phyloP scores from a whole-genome alignment of 768 basidiomycete genomes.

The Trametes sanguinea region DNA sequence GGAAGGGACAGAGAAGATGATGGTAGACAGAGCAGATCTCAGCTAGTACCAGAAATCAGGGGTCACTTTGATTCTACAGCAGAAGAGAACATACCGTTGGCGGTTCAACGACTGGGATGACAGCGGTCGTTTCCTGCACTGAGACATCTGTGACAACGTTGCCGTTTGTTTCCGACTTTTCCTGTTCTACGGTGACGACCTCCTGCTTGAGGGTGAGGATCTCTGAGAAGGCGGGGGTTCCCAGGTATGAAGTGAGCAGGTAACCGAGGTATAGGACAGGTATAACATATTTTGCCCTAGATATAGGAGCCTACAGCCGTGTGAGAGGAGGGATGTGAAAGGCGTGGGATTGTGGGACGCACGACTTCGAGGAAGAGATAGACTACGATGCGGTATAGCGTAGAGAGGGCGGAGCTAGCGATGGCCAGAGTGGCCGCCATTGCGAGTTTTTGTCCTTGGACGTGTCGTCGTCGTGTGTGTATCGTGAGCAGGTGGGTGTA shows the following conservation, averaged over 20 bases:
- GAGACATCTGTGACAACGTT: constrained; percentile 12
- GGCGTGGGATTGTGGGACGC: constrained; percentile 18
- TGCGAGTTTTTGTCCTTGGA: not conserved
- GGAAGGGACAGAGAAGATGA: constrained; percentile 39
- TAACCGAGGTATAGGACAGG: constrained; percentile 32
- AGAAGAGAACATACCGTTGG: constrained; percentile 5
- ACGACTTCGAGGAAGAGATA: constrained; percentile 57
- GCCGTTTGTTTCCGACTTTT: constrained; percentile 14
- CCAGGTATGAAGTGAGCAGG: constrained; percentile 23
- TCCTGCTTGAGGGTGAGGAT: constrained; percentile 16
- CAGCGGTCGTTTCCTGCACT: constrained; percentile 4
- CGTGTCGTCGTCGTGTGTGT: constrained; percentile 3
- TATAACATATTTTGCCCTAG: constrained; percentile 35
- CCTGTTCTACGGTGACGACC: constrained; percentile 13
- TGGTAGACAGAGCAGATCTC: constrained; percentile 19
- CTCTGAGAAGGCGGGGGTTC: constrained; percentile 12
- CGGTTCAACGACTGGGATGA: constrained; percentile 2
- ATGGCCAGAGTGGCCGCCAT: constrained; percentile 24
- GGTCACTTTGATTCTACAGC: not conserved
- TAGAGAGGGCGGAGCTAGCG: constrained; percentile 30
- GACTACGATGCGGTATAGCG: constrained; percentile 44
- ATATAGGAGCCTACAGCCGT: constrained; percentile 42
- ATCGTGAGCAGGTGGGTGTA: not conserved
- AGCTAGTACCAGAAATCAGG: constrained; percentile 7
- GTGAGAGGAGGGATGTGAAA: not conserved